Conservation (phyloP, 345 rosid species). For the Eucalyptus polybractea region DNA sequence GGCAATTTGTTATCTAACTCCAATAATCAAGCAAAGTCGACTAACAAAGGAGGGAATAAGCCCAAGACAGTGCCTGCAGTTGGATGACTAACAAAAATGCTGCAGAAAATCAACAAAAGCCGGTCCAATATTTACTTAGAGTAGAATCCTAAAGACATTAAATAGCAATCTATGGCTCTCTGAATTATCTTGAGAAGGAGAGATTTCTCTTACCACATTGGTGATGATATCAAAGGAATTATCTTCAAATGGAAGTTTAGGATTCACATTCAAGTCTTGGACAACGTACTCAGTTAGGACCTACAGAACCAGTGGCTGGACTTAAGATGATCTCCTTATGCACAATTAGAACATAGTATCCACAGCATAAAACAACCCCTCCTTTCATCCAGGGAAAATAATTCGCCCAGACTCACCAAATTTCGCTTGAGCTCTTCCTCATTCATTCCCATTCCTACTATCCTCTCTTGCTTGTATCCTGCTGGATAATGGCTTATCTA, state of each 20-base stretch:
- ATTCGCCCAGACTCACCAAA: constrained; percentile 18
- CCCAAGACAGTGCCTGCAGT: background rate
- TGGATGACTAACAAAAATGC: background rate
- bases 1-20: background rate
- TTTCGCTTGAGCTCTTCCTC: constrained; percentile 78
- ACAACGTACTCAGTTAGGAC: constrained; percentile 61
- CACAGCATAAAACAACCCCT: background rate
- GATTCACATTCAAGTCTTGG: constrained; percentile 72
- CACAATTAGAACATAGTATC: background rate
- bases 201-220: constrained; percentile 45
- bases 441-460: constrained; percentile 81
- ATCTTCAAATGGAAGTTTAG: constrained; percentile 78
- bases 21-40: background rate
- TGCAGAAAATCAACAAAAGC: background rate
- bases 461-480: constrained; percentile 77
- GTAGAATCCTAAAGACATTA: background rate
- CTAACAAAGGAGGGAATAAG: background rate
- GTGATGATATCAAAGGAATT: constrained; percentile 75
- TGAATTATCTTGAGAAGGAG: background rate
- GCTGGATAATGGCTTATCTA: constrained; percentile 88
- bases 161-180: background rate
- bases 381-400: background rate
- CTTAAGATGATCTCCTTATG: background rate
- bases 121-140: background rate
- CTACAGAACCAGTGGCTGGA: constrained; percentile 14